Evolutionary conservation across 202 grass and related monocot genomes (phyloP).

Genomic region (Elaeis oleifera): DNA sequence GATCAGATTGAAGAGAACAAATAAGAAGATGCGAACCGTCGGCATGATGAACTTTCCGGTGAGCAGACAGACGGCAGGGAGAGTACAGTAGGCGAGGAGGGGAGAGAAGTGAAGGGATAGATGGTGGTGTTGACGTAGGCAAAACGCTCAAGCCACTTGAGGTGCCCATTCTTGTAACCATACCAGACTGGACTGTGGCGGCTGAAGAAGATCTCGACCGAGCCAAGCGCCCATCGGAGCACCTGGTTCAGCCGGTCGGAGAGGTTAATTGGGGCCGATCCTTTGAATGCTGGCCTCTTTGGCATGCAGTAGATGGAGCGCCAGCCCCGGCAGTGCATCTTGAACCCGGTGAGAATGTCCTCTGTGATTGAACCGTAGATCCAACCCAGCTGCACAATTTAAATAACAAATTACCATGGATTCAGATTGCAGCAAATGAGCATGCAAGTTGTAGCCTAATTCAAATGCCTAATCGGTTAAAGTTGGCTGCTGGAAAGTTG

Average conservation of each 20-base stretch:
- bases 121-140: slow-evolving; percentile 99
- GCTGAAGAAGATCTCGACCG: slow-evolving; percentile 99
- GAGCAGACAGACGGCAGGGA: slow-evolving; percentile 92
- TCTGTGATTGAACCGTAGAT: slow-evolving; percentile 99
- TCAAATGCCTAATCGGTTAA: background rate
- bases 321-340: slow-evolving; percentile 99
- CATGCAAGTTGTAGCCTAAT: background rate
- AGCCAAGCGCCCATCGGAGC: slow-evolving; percentile 93
- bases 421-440: background rate
- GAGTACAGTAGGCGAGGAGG: slow-evolving; percentile 90
- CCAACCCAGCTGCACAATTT: slow-evolving; percentile 66
- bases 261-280: slow-evolving; percentile 93
- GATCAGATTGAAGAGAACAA: background rate
- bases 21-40: slow-evolving; percentile 35
- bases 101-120: slow-evolving; percentile 89
- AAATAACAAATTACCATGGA: no score
- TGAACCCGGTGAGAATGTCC: slow-evolving; percentile 95
- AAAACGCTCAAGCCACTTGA: slow-evolving; percentile 99
- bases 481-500: no score
- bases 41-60: slow-evolving; percentile 99
- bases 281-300: slow-evolving; percentile 75
- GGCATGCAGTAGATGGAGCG: slow-evolving; percentile 99
- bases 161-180: slow-evolving; percentile 93
- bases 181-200: slow-evolving; percentile 78
- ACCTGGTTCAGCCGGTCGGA: slow-evolving; percentile 98